A percentile compares a stretch with the other conserved stretches of the same genome.
Conservation (phyloP, 2,329 filamentous ascomycete species). For the Verticillium alfalfae region DNA sequence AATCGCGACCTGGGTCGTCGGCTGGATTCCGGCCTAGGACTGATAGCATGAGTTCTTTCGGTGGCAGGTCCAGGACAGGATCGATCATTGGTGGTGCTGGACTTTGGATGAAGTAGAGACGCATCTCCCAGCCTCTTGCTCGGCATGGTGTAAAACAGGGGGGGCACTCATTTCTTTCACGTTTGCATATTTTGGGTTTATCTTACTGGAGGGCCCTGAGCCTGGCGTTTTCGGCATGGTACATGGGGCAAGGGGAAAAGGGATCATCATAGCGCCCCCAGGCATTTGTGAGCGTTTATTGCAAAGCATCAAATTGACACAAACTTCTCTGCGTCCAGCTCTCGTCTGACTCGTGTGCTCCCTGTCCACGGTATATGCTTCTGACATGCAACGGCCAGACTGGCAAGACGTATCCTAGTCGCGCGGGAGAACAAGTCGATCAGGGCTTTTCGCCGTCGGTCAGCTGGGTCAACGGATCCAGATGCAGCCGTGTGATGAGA, state of each 20-base stretch:
- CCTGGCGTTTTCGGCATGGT: neutral
- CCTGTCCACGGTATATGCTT: neutral
- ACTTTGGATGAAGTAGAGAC: neutral
- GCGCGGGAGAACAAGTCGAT: no score
- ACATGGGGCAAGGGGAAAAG: neutral
- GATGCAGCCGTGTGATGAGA: no score
- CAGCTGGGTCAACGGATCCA: no score
- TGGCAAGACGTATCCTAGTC: no score
- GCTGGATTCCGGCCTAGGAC: neutral
- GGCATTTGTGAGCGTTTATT: neutral
- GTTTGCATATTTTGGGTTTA: neutral
- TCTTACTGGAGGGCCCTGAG: neutral
- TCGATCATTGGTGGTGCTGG: neutral
- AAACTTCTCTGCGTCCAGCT: neutral
- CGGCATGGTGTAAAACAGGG: no score
- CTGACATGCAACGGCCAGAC: no score
- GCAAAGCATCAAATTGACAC: neutral
- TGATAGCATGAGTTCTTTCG: neutral
- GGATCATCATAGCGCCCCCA: neutral
- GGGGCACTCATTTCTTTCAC: neutral
- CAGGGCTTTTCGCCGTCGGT: no score
- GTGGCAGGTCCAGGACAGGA: neutral
- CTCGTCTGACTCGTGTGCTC: neutral
- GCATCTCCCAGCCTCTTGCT: neutral
- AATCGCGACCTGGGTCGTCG: neutral